Evolutionary conservation across 1,284 basidiomycete species (phyloP).

Genomic region (Thelephora terrestris): DNA sequence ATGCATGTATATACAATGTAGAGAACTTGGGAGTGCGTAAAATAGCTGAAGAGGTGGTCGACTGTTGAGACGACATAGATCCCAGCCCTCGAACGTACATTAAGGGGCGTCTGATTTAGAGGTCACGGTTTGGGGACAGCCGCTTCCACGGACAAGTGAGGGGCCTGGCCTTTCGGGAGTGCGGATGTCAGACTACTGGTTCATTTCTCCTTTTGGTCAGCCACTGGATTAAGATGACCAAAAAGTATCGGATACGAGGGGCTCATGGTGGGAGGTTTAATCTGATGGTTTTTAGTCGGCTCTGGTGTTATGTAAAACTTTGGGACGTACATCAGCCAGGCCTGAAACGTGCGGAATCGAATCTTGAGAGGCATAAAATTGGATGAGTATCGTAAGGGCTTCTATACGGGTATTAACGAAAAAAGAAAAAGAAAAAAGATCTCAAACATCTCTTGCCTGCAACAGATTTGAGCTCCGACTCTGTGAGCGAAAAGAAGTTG

Average conservation of each 20-base stretch:
- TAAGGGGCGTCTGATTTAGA: too few relatives aligned
- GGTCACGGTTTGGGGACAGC: background rate
- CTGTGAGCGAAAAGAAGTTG: slow-evolving; percentile 53
- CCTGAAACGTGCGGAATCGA: background rate
- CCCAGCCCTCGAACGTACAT: too few relatives aligned
- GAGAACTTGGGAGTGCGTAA: too few relatives aligned
- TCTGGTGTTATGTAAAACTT: background rate
- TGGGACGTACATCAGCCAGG: background rate
- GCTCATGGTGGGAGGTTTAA: background rate
- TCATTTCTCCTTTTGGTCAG: background rate
- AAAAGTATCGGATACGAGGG: background rate
- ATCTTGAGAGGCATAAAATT: slow-evolving; percentile 66
- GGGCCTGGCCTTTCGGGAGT: background rate
- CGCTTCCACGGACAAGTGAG: background rate
- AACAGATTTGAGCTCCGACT: slow-evolving; percentile 43
- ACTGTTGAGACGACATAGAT: too few relatives aligned
- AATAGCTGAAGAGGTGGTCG: too few relatives aligned
- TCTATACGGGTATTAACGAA: slow-evolving; percentile 30
- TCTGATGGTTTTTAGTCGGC: background rate
- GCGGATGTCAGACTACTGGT: background rate
- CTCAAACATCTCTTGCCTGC: slow-evolving; percentile 31
- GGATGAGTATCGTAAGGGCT: slow-evolving; percentile 52
- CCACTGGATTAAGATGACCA: background rate
- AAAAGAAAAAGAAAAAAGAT: background rate
- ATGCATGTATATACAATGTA: background rate